Conservation (phyloP, 2,329 filamentous ascomycete species). For the Ambrosiella xylebori region DNA sequence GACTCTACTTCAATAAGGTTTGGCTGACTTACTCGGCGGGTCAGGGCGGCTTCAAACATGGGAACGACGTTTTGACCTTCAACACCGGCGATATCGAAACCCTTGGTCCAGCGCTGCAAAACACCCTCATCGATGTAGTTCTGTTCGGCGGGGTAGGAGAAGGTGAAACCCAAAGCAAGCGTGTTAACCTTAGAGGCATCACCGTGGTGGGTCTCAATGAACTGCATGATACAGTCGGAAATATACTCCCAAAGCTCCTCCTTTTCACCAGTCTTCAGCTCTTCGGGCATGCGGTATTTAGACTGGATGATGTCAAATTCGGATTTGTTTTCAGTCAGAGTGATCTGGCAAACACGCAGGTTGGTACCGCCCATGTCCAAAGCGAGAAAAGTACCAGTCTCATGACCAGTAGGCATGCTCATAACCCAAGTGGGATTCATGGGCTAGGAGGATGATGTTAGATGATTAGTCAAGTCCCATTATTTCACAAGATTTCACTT, state of each 20-base stretch:
- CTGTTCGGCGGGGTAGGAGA: constrained; percentile 87
- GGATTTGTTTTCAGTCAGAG: constrained; percentile 68
- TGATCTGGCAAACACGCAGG: constrained; percentile 84
- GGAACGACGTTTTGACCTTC: constrained; percentile 83
- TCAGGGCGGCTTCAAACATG: constrained; percentile 65
- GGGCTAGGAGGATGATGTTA: constrained; percentile 36
- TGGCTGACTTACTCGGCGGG: constrained; percentile 28
- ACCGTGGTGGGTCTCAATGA: constrained; percentile 71
- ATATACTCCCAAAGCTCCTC: constrained; percentile 93
- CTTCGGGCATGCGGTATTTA: constrained; percentile 87
- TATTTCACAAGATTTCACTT: constrained; percentile 25
- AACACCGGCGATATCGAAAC: constrained; percentile 83
- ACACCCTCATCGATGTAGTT: constrained; percentile 86
- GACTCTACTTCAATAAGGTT: constrained; percentile 3
- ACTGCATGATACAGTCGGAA: constrained; percentile 79
- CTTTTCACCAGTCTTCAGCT: constrained; percentile 68
- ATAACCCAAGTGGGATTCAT: constrained; percentile 99
- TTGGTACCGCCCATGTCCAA: constrained; percentile 96
- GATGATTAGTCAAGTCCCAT: not conserved
- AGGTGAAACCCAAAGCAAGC: constrained; percentile 80
- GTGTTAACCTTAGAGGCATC: constrained; percentile 42
- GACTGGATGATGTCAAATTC: constrained; percentile 92
- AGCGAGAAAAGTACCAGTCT: constrained; percentile 74
- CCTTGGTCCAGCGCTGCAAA: constrained; percentile 92
- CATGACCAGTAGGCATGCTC: constrained; percentile 69